Base-by-base conservation (phyloP, 257 asterid genomes). In the Gentiana straminea region DNA sequence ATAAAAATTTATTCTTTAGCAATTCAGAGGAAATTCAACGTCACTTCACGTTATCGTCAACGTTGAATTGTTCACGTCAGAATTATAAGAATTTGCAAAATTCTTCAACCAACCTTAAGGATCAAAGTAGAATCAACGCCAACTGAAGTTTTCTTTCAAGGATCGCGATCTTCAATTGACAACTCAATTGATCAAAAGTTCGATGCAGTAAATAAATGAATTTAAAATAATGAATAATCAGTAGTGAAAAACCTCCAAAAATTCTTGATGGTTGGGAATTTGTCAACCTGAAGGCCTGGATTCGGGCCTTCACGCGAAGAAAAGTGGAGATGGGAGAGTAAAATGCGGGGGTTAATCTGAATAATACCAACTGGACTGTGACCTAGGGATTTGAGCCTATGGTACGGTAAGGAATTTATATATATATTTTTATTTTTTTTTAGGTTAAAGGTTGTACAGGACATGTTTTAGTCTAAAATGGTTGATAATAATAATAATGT, bases 341-440 rank as follows among this genome's bases (percentile, higher is more conserved):
- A 69, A 66, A 67, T 68, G 68, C 68, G 68, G 41, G 59, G 64
- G 67, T 68, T 68, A 68, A 59, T 57, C 70, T 71, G 56, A 61
- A 24, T 24, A 64, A 63, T 67, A 41, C 61, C 79, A 77, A 84
- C 76, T 80, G 78, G 81, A 74, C 66, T 65, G 79, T 73, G 64
- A 60, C 66, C 64, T 71, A 49, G 78, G 82, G 81, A 70, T 63
- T 68, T 52, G 78, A 78, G 79, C 80, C 80, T 70, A 4, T 64
- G 79, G 73, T 56, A 50, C 44, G 72, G 77, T 7, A 2, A 4
- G 1, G 56, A 2, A 3, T 0, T 8, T 2, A 15, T 61, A 68
- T 64, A 65, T 50, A 70, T 24, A 24, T 24, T 24, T 24, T 24
- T 24, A 24, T 24, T 24, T 24, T 24, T 24, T 24, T 24, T 24